Percentiles rank a stretch among this genome's conserved stretches.
Conservation (phyloP, 768 basidiomycete genomes). For the Serendipita indica region DNA sequence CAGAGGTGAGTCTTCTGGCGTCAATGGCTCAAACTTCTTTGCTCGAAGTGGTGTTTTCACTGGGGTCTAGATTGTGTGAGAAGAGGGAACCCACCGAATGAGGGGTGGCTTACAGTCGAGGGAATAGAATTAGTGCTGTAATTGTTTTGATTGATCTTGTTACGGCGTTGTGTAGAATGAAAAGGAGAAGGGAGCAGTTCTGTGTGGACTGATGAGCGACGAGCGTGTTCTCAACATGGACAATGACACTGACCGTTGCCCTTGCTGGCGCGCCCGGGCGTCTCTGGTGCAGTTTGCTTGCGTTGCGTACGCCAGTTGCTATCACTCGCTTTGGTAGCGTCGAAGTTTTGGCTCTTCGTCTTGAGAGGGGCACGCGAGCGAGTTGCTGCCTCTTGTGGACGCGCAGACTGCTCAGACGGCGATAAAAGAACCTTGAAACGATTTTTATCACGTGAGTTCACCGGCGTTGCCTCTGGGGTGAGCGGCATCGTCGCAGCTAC, state of each 20-base stretch:
- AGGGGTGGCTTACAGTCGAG: background rate
- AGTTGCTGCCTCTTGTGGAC: background rate
- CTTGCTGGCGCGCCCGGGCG: background rate
- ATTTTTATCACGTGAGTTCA: background rate
- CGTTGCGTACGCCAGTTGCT: background rate
- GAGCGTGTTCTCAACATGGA: background rate
- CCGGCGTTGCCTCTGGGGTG: background rate
- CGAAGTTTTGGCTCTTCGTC: background rate
- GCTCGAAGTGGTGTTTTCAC: background rate
- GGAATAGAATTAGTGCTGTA: background rate
- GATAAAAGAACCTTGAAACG: background rate
- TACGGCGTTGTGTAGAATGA: constrained; percentile 2
- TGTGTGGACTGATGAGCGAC: background rate
- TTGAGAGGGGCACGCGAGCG: background rate
- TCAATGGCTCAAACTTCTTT: background rate
- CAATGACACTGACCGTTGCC: background rate
- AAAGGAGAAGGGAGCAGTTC: constrained; percentile 3
- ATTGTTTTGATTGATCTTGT: constrained; percentile 4
- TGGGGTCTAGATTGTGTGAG: background rate
- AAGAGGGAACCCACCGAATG: background rate
- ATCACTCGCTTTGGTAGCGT: background rate
- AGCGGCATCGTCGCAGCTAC: background rate
- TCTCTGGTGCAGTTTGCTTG: background rate
- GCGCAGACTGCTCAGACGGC: no score
- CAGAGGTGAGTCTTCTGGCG: background rate